Base-by-base conservation (phyloP, 2,329 filamentous ascomycete species). In the Fusarium penzigii region DNA sequence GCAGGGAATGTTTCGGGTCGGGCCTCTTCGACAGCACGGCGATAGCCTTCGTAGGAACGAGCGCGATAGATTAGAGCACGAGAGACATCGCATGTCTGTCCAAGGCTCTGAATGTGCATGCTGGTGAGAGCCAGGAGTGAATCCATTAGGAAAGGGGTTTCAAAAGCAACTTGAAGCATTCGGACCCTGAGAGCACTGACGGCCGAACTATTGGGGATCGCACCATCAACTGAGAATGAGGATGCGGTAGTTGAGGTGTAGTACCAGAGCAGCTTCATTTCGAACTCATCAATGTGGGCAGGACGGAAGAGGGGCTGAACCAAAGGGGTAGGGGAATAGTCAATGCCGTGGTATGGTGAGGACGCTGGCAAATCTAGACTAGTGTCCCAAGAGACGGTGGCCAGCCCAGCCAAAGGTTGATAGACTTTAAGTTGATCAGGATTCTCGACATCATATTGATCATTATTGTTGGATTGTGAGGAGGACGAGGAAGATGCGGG, bases 231-330 rank as follows among this genome's bases (percentile, higher is more conserved):
- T 13, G 76, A 72, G 61, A 83, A 80, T 13, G 77, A 77, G 3
- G 67, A 53, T 56, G 69, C 78, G 9, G 78, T 79, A 32, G 73
- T 65, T 9, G 70, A 71, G 12, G 77, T 78, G 60, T 81, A 84
- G 60, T 81, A 80, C 79, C 80, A 83, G 7, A 84, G 62, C 39
- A 83, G 72, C 56, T 74, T 77, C 77, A 84, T 79, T 53, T 83
- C 79, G 25, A 69, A 57, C 32, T 71, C 68, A 39, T 74, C 67
- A 46, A 72, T 64, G 12, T 65, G 65, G 1, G 53, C 51, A 2
- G 75, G 65, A 10, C 56, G 73, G 57, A 63, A 66, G 43, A 69
- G 53, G 10, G 68, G 65, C 42, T 68, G 62, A 17, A 56, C 44
- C 36, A 64, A 48, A 36, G 66, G 48, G 34, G 57, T 29, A 36